These are phyloP conservation scores for Rhododendron mucronatum DNA, from an alignment of 148 eudicot genomes.

Conservation along the genomic window DNA sequence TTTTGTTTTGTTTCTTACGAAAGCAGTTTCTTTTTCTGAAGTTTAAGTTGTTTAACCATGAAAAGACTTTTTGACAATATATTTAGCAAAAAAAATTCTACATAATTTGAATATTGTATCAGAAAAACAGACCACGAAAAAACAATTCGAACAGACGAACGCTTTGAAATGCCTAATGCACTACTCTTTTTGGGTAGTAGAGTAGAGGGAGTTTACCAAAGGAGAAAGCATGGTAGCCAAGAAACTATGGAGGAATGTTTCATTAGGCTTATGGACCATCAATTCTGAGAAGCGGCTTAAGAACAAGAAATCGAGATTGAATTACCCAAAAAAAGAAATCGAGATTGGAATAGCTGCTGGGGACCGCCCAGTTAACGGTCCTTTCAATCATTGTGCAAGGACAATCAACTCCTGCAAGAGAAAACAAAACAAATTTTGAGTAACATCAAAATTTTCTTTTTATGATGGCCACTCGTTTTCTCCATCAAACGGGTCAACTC, in stretches of 20 bases:
- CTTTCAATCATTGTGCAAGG: conserved; percentile 12
- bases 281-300: conserved; percentile 24
- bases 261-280: conserved; percentile 26
- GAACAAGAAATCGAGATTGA: conserved; percentile 5
- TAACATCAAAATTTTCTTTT: neutral
- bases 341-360: neutral
- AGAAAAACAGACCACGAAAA: neutral
- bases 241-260: conserved; percentile 18
- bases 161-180: neutral
- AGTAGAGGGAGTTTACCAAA: neutral
- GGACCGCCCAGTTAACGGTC: conserved; percentile 2
- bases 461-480: conserved; percentile 18
- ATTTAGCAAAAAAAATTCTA: neutral
- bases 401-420: neutral
- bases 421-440: neutral
- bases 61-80: neutral
- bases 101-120: neutral
- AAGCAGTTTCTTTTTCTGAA: too few relatives aligned
- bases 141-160: neutral
- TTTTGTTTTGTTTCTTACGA: too few relatives aligned
- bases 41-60: neutral
- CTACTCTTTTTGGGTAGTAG: too few relatives aligned
- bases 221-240: neutral
- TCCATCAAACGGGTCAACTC: neutral
- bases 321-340: too few relatives aligned